Conservation (phyloP, 768 basidiomycete genomes). For the Coprinopsis marcescibilis region DNA sequence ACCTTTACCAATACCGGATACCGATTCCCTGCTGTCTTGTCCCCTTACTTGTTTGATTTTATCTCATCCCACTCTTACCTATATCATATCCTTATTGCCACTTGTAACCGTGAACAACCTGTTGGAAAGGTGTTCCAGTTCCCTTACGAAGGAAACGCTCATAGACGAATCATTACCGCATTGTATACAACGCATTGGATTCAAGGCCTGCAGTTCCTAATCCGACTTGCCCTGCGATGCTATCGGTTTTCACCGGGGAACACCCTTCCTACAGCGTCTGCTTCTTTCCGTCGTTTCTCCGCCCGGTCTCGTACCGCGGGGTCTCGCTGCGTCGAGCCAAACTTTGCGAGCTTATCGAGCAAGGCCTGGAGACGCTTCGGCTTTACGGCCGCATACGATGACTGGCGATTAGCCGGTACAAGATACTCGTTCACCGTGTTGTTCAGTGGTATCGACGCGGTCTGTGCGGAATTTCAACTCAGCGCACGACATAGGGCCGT, state of each 20-base stretch:
- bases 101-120: constrained; percentile 19
- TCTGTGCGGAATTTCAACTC: constrained; percentile 33
- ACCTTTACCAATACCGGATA: constrained; percentile 51
- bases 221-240: constrained; percentile 12
- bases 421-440: constrained; percentile 79
- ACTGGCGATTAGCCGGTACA: constrained; percentile 60
- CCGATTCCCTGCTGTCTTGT: constrained; percentile 42
- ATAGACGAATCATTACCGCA: constrained; percentile 12
- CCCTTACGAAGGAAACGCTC: constrained; percentile 4
- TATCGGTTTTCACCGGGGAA: constrained; percentile 64
- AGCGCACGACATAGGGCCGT: constrained; percentile 5
- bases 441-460: constrained; percentile 63
- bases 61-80: constrained; percentile 31
- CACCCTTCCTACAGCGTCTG: constrained; percentile 68
- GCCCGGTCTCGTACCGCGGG: constrained; percentile 54
- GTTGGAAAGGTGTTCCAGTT: background rate
- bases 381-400: constrained; percentile 59
- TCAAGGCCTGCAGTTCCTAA: background rate
- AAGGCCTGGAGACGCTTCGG: constrained; percentile 67
- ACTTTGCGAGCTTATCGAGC: constrained; percentile 73
- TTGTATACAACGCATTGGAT: background rate
- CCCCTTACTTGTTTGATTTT: no score
- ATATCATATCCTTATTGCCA: constrained; percentile 24
- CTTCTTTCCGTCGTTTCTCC: constrained; percentile 70
- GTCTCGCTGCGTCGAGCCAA: constrained; percentile 59